Percentiles rank a stretch among this genome's conserved stretches.
These are phyloP conservation scores for Funneliformis caledonium DNA, from an alignment of 371 early-diverging fungal genomes.

Conservation along the genomic window DNA sequence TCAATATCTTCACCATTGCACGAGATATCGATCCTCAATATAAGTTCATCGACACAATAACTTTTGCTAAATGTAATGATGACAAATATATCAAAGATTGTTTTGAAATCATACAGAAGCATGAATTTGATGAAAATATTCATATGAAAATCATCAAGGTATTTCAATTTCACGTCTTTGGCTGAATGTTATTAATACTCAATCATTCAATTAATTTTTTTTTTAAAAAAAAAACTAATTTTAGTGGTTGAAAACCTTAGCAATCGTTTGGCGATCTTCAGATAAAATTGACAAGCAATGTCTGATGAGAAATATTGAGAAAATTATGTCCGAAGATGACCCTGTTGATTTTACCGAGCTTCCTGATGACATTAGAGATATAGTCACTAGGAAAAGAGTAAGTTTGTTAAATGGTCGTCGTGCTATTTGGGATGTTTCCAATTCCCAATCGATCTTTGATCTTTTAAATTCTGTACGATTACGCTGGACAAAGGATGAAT, in stretches of 20 bases:
- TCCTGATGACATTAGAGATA: background rate
- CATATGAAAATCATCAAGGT: conserved; percentile 14
- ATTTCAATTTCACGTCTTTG: background rate
- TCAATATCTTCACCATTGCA: background rate
- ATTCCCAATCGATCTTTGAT: background rate
- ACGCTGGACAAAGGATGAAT: conserved; percentile 1
- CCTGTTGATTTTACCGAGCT: background rate
- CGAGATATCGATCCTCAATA: conserved; percentile 8
- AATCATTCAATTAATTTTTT: background rate
- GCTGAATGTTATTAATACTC: too few relatives aligned
- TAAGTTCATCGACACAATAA: background rate
- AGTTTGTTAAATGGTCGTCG: background rate
- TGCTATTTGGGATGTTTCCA: background rate
- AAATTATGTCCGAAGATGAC: background rate
- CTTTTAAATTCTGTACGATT: background rate
- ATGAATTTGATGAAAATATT: background rate
- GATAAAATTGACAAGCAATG: background rate
- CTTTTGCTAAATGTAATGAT: too few relatives aligned
- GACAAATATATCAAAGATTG: background rate
- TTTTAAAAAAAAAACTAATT: too few relatives aligned
- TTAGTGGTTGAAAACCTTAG: background rate
- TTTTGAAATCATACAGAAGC: background rate
- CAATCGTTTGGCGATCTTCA: background rate
- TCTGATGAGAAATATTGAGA: background rate
- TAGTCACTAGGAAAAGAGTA: background rate